Conservation (phyloP, 768 basidiomycete genomes). For the Boletus edulis region DNA sequence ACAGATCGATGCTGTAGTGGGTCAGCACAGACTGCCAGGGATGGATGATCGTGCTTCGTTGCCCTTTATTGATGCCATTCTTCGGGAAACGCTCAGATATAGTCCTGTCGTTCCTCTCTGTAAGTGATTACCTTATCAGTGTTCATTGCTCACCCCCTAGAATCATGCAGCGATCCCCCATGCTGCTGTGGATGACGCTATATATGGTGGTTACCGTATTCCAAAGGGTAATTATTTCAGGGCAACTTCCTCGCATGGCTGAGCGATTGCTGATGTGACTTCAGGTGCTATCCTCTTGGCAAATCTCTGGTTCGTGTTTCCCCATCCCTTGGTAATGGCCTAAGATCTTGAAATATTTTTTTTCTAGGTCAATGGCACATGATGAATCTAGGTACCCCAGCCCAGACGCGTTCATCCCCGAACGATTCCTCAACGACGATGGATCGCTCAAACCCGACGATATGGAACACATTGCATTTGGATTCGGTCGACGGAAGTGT, state of each 20-base stretch:
- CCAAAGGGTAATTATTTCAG: slow-evolving; percentile 31
- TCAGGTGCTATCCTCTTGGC: slow-evolving; percentile 3
- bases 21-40: not conserved
- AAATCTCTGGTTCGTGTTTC: slow-evolving; percentile 8
- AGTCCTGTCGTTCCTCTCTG: not conserved
- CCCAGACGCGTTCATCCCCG: not conserved
- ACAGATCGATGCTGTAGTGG: not conserved
- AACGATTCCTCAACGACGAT: not conserved
- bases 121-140: not conserved
- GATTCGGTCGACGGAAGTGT: not conserved
- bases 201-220: slow-evolving; percentile 40
- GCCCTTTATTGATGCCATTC: not conserved
- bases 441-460: too few species aligned
- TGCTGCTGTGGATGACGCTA: not conserved
- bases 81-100: not conserved
- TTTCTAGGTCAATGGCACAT: not conserved
- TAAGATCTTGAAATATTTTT: too few species aligned
- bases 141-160: not conserved
- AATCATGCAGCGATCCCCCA: not conserved
- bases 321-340: too few species aligned
- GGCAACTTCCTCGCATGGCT: not conserved
- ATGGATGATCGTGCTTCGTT: not conserved
- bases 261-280: not conserved
- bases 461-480: too few species aligned
- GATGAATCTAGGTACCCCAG: not conserved